Evolutionary conservation across 2,329 filamentous ascomycete species (phyloP).

Genomic region (Clathrospora elynae): DNA sequence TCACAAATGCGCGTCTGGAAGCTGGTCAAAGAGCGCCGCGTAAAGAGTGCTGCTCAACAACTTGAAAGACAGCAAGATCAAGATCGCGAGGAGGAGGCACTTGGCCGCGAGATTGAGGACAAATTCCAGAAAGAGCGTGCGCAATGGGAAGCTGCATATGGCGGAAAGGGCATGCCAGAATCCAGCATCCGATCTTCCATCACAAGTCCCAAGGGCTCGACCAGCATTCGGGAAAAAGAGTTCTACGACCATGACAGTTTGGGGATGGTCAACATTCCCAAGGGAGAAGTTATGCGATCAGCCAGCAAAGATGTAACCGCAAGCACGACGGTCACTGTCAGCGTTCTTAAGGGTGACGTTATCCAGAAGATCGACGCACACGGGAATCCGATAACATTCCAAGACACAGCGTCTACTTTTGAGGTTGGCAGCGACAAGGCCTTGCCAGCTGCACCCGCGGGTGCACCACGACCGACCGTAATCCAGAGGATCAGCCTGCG

Average conservation of each 20-base stretch:
- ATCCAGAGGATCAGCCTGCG: slow-evolving; percentile 27
- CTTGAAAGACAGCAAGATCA: slow-evolving; percentile 62
- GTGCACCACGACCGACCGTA: slow-evolving; percentile 3
- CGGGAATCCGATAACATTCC: slow-evolving; percentile 32
- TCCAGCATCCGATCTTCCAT: slow-evolving; percentile 58
- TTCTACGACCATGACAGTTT: slow-evolving; percentile 55
- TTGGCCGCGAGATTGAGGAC: slow-evolving; percentile 69
- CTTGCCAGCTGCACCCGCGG: slow-evolving; percentile 10
- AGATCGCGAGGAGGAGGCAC: slow-evolving; percentile 69
- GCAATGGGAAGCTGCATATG: slow-evolving; percentile 80
- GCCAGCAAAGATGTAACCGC: slow-evolving; percentile 38
- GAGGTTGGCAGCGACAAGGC: slow-evolving; percentile 4
- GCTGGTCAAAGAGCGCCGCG: slow-evolving; percentile 65
- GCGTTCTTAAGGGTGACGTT: slow-evolving; percentile 58
- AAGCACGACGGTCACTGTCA: slow-evolving; percentile 58
- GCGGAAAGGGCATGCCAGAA: slow-evolving; percentile 59
- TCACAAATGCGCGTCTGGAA: slow-evolving; percentile 89
- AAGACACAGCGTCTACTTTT: slow-evolving; percentile 1
- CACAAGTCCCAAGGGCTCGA: slow-evolving; percentile 40
- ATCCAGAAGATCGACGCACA: slow-evolving; percentile 42
- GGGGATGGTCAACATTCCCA: slow-evolving; percentile 61
- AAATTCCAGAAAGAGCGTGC: slow-evolving; percentile 65
- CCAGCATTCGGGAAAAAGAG: slow-evolving; percentile 43
- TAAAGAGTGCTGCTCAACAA: slow-evolving; percentile 53
- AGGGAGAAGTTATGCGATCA: slow-evolving; percentile 51